phyloP scores from a whole-genome alignment of 495 filamentous ascomycete species.

The Eremomyces bilateralis region DNA sequence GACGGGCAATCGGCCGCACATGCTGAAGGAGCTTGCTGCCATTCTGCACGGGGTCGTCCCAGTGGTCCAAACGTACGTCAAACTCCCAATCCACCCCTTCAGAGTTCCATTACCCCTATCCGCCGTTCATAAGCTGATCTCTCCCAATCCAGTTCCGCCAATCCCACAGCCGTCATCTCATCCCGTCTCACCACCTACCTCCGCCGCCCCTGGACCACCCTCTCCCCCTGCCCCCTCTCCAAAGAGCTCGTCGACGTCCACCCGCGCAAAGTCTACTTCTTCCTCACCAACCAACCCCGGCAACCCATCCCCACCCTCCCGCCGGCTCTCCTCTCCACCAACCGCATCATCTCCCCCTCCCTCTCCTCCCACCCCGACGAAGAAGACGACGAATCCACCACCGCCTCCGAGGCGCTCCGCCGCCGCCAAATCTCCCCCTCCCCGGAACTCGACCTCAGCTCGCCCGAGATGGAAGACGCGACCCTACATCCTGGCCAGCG shows the following conservation, averaged over 20 bases:
- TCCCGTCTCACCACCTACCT: slow-evolving; percentile 77
- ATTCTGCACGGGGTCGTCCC: slow-evolving; percentile 54
- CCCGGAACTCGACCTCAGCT: slow-evolving; percentile 74
- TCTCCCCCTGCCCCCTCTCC: slow-evolving; percentile 65
- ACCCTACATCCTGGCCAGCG: neutral
- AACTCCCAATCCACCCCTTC: neutral
- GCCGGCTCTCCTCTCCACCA: slow-evolving; percentile 24
- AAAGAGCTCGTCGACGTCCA: slow-evolving; percentile 87
- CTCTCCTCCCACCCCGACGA: slow-evolving; percentile 54
- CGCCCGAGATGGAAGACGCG: slow-evolving; percentile 14
- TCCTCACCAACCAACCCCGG: slow-evolving; percentile 62
- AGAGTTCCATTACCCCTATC: neutral
- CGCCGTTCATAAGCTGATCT: slow-evolving; percentile 11
- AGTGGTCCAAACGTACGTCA: slow-evolving; percentile 72
- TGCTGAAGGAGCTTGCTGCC: slow-evolving; percentile 82
- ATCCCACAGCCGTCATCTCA: slow-evolving; percentile 84
- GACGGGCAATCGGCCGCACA: slow-evolving; percentile 78
- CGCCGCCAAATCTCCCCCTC: slow-evolving; percentile 65
- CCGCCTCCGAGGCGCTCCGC: slow-evolving; percentile 31
- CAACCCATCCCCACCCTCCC: slow-evolving; percentile 53
- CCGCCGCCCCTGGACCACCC: slow-evolving; percentile 66
- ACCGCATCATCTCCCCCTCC: slow-evolving; percentile 60
- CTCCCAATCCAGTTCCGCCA: slow-evolving; percentile 53
- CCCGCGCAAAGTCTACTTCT: slow-evolving; percentile 89
- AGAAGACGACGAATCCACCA: slow-evolving; percentile 33